Percentiles rank a stretch among this genome's conserved stretches.
phyloP scores from a whole-genome alignment of 306 rosid genomes.

The Arachis hypogaea region DNA sequence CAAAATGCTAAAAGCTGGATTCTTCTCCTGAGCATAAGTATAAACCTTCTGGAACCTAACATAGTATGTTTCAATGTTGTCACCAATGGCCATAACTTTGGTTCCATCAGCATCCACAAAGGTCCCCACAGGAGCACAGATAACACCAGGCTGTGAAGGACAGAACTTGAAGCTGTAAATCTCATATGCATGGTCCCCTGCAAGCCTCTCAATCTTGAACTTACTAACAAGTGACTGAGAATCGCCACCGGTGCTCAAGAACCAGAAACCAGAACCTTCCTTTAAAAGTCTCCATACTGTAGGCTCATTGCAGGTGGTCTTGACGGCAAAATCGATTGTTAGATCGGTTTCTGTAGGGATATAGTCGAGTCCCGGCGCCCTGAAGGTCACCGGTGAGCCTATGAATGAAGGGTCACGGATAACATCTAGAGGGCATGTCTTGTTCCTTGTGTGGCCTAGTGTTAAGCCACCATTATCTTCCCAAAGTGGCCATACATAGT shows the following conservation, averaged over 20 bases:
- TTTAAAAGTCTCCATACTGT: conserved; percentile 38
- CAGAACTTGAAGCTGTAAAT: conserved; percentile 47
- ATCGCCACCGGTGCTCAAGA: conserved; percentile 33
- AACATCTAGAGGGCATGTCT: conserved; percentile 40
- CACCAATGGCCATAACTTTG: conserved; percentile 45
- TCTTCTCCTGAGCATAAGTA: background rate
- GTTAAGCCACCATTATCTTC: conserved; percentile 38
- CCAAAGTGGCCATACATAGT: conserved; percentile 46
- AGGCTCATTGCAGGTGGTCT: conserved; percentile 29
- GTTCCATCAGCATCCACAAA: conserved; percentile 42
- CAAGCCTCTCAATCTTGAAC: conserved; percentile 48
- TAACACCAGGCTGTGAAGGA: conserved; percentile 36
- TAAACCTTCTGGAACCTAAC: conserved; percentile 40
- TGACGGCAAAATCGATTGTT: conserved; percentile 14
- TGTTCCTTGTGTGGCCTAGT: conserved; percentile 35
- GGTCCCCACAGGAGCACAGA: conserved; percentile 45
- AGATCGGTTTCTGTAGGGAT: conserved; percentile 41
- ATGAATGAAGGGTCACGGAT: conserved; percentile 39
- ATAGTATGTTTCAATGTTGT: conserved; percentile 38
- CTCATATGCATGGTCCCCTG: conserved; percentile 45
- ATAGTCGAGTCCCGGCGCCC: conserved; percentile 1
- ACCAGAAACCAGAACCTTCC: conserved; percentile 44
- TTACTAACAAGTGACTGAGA: conserved; percentile 16
- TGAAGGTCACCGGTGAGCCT: conserved; percentile 7
- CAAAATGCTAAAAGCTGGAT: conserved; percentile 24